phyloP scores from a whole-genome alignment of 2,329 filamentous ascomycete genomes.

The Fusarium avenaceum region DNA sequence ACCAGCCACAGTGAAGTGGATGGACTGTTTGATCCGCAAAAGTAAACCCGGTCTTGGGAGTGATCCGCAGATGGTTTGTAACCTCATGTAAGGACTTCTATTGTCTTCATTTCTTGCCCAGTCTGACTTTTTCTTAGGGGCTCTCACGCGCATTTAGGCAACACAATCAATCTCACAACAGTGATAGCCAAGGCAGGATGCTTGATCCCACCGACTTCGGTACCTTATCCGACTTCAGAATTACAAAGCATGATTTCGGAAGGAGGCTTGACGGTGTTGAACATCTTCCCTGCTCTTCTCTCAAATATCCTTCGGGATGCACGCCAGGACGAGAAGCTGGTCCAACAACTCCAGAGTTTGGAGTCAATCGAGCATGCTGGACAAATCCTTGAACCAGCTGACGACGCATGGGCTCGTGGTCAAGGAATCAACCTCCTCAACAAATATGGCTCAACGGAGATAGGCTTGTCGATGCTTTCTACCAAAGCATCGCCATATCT shows the following conservation, averaged over 20 bases:
- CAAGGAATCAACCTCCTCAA: background rate
- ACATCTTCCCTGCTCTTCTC: conserved; percentile 3
- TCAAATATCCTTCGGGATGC: background rate
- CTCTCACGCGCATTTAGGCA: conserved; percentile 15
- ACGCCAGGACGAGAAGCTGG: accelerated
- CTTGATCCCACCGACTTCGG: background rate
- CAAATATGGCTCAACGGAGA: conserved; percentile 14
- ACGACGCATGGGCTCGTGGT: background rate
- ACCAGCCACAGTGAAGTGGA: conserved; percentile 8
- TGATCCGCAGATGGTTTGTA: background rate
- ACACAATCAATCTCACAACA: conserved; percentile 9
- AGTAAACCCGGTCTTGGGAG: background rate
- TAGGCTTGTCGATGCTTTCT: conserved; percentile 3
- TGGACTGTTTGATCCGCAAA: conserved; percentile 25
- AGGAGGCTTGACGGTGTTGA: background rate
- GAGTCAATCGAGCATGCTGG: conserved; percentile 11
- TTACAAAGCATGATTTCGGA: conserved; percentile 15
- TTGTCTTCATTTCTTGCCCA: accelerated
- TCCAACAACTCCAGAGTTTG: background rate
- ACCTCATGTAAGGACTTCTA: background rate
- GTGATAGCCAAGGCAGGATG: background rate
- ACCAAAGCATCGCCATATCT: background rate
- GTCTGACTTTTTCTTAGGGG: background rate
- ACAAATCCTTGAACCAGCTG: background rate
- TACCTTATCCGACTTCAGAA: conserved; percentile 6